phyloP scores from a whole-genome alignment of 257 asterid genomes.

The Solanum chmielewskii region DNA sequence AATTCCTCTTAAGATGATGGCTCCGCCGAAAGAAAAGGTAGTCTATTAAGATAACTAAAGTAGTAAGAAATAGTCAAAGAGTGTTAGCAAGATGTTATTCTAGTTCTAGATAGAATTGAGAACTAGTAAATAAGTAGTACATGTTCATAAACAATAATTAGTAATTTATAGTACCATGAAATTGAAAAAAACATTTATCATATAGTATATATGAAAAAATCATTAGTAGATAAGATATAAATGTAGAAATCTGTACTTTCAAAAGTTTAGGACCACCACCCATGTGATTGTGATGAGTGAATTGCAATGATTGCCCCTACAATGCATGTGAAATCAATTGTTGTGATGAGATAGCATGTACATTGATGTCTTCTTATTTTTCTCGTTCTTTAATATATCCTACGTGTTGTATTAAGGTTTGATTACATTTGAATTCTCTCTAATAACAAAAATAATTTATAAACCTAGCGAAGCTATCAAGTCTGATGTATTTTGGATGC shows the following conservation, averaged over 20 bases:
- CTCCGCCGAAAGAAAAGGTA: neutral
- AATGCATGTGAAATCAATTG: neutral
- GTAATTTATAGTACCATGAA: neutral
- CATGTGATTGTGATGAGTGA: neutral
- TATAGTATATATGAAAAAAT: neutral
- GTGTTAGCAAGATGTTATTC: neutral
- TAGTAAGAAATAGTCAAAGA: neutral
- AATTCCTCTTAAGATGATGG: neutral
- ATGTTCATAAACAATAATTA: neutral
- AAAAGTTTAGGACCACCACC: neutral
- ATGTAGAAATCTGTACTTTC: neutral
- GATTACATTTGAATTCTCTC: neutral
- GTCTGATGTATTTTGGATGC: too few relatives aligned
- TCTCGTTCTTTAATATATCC: neutral
- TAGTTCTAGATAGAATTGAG: neutral
- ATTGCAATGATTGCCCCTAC: neutral
- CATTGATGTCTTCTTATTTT: neutral
- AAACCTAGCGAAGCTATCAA: neutral
- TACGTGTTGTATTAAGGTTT: fast-evolving
- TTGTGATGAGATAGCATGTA: neutral
- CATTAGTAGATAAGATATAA: neutral
- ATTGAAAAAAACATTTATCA: neutral
- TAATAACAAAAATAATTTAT: neutral
- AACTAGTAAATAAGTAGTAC: neutral
- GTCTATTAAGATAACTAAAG: neutral